Evolutionary conservation across 2,329 filamentous ascomycete species (phyloP).

Genomic region (Neurospora crassa): DNA sequence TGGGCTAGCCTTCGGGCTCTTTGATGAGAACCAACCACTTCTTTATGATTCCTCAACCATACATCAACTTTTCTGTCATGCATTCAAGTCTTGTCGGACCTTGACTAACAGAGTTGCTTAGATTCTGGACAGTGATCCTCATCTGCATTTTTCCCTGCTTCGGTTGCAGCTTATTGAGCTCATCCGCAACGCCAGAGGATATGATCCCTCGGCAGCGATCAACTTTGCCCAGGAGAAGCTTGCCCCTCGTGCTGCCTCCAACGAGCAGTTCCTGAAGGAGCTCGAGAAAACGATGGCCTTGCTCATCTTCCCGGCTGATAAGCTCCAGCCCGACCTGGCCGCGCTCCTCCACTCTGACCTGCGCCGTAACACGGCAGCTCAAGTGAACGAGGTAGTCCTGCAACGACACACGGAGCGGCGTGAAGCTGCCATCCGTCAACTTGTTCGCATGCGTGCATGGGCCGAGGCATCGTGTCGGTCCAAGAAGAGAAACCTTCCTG

Average conservation of each 20-base stretch:
- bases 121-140: conserved; percentile 78
- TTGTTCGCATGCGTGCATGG: conserved; percentile 79
- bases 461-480: conserved; percentile 56
- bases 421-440: conserved; percentile 71
- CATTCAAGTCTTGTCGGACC: conserved; percentile 23
- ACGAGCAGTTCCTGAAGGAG: conserved; percentile 72
- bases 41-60: conserved; percentile 52
- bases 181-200: conserved; percentile 66
- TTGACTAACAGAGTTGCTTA: conserved; percentile 31
- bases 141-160: conserved; percentile 81
- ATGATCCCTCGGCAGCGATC: conserved; percentile 70
- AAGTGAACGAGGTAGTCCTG: conserved; percentile 84
- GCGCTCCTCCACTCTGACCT: conserved; percentile 70
- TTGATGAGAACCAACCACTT: conserved; percentile 82
- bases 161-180: conserved; percentile 89
- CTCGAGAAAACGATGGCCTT: conserved; percentile 90
- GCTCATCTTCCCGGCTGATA: conserved; percentile 77
- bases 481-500: conserved; percentile 31
- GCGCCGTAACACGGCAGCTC: conserved; percentile 72
- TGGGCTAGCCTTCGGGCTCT: conserved; percentile 33
- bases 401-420: conserved; percentile 60
- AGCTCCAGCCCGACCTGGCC: conserved; percentile 64
- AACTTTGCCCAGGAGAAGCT: conserved; percentile 83
- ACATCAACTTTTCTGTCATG: conserved; percentile 20
- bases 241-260: conserved; percentile 75